These are phyloP conservation scores for Mycena vitilis DNA, from an alignment of 768 basidiomycete genomes.

Conservation along the genomic window DNA sequence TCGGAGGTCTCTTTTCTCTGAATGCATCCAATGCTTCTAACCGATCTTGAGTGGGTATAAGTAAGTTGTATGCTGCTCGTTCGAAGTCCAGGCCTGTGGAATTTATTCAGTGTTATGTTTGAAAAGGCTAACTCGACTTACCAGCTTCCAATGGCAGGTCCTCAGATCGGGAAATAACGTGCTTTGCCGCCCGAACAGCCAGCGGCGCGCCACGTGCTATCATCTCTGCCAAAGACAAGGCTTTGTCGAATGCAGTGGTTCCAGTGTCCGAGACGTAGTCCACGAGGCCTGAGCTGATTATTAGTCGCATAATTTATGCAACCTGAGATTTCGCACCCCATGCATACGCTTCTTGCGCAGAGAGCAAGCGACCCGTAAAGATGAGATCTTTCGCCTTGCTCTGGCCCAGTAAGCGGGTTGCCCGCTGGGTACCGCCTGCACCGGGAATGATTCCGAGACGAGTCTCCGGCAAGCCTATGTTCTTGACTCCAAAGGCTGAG, in stretches of 20 bases:
- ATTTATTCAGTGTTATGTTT: conserved; percentile 1
- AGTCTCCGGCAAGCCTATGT: conserved; percentile 90
- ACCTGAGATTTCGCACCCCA: conserved; percentile 62
- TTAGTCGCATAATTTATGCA: neutral
- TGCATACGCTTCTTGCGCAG: conserved; percentile 73
- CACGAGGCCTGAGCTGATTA: conserved; percentile 70
- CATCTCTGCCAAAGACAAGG: conserved; percentile 74
- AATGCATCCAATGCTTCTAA: conserved; percentile 89
- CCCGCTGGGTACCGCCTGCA: conserved; percentile 89
- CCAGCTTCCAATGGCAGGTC: conserved; percentile 85
- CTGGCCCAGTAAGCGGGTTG: conserved; percentile 79
- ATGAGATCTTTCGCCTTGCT: conserved; percentile 89
- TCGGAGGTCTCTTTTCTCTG: conserved; percentile 81
- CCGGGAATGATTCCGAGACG: conserved; percentile 88
- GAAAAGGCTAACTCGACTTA: conserved; percentile 37
- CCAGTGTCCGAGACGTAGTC: conserved; percentile 80
- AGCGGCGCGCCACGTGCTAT: conserved; percentile 84
- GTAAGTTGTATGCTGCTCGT: conserved; percentile 82
- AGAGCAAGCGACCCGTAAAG: conserved; percentile 80
- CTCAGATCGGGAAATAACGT: conserved; percentile 83
- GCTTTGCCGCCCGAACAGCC: conserved; percentile 89
- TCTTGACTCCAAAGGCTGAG: conserved; percentile 63
- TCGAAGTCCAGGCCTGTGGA: conserved; percentile 89
- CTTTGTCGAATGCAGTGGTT: conserved; percentile 72
- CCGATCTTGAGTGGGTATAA: conserved; percentile 81